Evolutionary conservation across 441 rosid genomes (phyloP).

Genomic region (Croton setiger): DNA sequence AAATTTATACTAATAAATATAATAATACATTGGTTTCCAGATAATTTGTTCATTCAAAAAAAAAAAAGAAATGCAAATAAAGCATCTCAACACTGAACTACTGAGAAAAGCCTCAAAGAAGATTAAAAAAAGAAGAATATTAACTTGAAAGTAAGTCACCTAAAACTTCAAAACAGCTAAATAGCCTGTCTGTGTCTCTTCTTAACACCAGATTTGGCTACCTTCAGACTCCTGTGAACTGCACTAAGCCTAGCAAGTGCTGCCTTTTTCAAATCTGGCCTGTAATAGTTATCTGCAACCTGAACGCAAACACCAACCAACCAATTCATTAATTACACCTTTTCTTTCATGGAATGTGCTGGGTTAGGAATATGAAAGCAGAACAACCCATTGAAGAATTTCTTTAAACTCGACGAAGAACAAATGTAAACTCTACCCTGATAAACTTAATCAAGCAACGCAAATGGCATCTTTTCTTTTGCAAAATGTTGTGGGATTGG

Average conservation of each 20-base stretch:
- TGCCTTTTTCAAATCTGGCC: constrained; percentile 83
- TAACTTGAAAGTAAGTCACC: not conserved
- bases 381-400: too few relatives aligned
- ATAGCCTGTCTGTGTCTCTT: constrained; percentile 72
- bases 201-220: constrained; percentile 85
- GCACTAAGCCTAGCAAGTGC: constrained; percentile 84
- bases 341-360: not conserved
- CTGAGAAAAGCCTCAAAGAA: not conserved
- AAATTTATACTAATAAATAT: not conserved
- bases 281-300: constrained; percentile 78
- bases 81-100: not conserved
- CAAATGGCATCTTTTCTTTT: not conserved
- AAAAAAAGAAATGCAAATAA: not conserved
- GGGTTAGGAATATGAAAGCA: not conserved
- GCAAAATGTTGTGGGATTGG: not conserved
- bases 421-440: too few relatives aligned
- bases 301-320: constrained; percentile 20
- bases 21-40: not conserved
- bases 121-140: not conserved
- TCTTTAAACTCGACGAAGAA: too few relatives aligned
- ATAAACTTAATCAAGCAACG: not conserved
- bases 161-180: not conserved
- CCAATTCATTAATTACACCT: not conserved
- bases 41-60: not conserved
- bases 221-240: constrained; percentile 63